These are phyloP conservation scores for Fraxinus paxiana DNA, from an alignment of 305 asterid species.

Conservation along the genomic window DNA sequence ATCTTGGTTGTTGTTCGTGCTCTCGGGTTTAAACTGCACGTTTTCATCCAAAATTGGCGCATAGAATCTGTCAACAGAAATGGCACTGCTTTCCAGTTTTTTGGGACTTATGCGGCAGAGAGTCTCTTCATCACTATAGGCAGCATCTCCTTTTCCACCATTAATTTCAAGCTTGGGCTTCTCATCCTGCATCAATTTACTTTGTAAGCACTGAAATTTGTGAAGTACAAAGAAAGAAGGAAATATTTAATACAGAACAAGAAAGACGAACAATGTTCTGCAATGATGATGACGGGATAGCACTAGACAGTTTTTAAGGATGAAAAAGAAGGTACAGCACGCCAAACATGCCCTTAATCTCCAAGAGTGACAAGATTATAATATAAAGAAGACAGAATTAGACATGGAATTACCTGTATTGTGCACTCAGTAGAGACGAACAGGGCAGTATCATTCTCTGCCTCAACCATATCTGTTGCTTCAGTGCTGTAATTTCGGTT, in stretches of 20 bases:
- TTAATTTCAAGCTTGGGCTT: constrained; percentile 19
- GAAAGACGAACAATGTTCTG: not conserved
- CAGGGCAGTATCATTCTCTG: not conserved
- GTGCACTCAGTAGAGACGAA: constrained; percentile 22
- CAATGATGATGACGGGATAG: not conserved
- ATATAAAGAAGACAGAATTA: not conserved
- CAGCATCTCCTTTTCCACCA: constrained; percentile 17
- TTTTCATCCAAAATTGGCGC: constrained; percentile 13
- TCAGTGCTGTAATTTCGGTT: constrained; percentile 33
- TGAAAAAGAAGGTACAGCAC: not conserved
- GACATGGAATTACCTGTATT: constrained; percentile 37
- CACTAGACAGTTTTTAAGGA: not conserved
- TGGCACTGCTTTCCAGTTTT: constrained; percentile 9
- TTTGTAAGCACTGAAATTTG: not conserved
- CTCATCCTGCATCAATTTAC: constrained; percentile 39
- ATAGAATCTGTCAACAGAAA: constrained; percentile 16
- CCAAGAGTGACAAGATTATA: not conserved
- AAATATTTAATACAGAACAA: not conserved
- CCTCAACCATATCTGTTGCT: constrained; percentile 21
- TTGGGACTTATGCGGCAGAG: not conserved
- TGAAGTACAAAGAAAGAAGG: not conserved
- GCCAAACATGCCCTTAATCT: not conserved
- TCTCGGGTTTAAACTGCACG: constrained; percentile 10
- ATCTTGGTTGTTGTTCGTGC: not conserved
- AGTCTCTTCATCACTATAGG: constrained; percentile 14